Percentiles rank a stretch among this genome's conserved stretches.
phyloP scores from a whole-genome alignment of 192 early-diverging fungal genomes.

The Dissophora globulifera region DNA sequence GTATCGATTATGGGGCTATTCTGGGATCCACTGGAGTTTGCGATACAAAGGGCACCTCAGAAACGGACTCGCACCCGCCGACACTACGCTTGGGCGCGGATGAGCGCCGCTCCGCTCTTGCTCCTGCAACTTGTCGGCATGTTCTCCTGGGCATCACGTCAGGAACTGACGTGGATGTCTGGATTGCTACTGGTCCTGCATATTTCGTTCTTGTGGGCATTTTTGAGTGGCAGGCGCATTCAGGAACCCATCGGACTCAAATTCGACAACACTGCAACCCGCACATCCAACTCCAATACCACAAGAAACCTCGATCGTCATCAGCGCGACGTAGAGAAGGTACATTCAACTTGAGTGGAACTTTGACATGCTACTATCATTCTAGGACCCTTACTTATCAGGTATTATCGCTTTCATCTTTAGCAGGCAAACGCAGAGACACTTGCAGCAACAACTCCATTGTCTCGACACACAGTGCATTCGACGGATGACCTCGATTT shows the following conservation, averaged over 20 bases:
- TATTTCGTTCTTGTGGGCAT: neutral
- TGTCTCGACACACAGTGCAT: neutral
- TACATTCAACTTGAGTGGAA: neutral
- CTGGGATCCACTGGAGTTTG: slow-evolving; percentile 28
- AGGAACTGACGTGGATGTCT: neutral
- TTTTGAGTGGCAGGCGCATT: slow-evolving; percentile 1
- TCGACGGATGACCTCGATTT: neutral
- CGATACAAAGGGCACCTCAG: slow-evolving; percentile 7
- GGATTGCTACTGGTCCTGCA: neutral
- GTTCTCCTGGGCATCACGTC: neutral
- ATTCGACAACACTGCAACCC: neutral
- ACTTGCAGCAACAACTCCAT: neutral
- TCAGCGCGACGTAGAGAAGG: neutral
- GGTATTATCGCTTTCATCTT: too few species aligned
- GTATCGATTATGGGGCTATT: slow-evolving; percentile 12
- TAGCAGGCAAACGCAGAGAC: too few species aligned
- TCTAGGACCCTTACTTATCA: too few species aligned
- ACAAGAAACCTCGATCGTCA: neutral
- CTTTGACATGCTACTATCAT: neutral
- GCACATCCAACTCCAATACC: neutral
- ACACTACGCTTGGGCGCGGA: slow-evolving; percentile 10
- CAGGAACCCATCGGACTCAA: slow-evolving; percentile 22
- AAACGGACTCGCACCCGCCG: slow-evolving; percentile 10
- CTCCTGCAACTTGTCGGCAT: slow-evolving; percentile 2
- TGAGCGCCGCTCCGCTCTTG: neutral